Evolutionary conservation across 73 alveolate species (phyloP).

Genomic region (Paramecium sexaurelia): DNA sequence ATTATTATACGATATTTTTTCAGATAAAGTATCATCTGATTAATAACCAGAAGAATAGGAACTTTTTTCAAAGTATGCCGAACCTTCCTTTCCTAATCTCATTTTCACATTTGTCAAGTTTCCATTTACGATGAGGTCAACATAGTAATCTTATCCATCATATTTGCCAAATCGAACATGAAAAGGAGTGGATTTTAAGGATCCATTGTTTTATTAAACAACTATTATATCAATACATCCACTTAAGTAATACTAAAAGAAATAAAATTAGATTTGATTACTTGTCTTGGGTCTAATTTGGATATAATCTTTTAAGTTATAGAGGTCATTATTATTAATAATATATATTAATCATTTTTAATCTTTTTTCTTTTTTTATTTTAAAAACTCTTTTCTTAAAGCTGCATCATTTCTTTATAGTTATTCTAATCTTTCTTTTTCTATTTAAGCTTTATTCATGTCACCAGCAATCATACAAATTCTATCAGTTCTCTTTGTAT

Average conservation of each 20-base stretch:
- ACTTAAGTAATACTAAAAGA: constrained; percentile 20
- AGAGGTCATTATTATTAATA: neutral
- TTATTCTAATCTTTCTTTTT: constrained; percentile 87
- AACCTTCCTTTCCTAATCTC: constrained; percentile 94
- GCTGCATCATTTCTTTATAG: constrained; percentile 84
- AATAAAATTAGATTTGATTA: neutral
- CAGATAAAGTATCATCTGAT: constrained; percentile 56
- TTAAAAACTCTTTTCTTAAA: constrained; percentile 67
- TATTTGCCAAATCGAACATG: constrained; percentile 94
- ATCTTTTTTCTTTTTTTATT: neutral
- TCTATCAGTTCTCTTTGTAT: constrained; percentile 83
- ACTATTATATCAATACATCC: constrained; percentile 97
- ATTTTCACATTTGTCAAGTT: constrained; percentile 79
- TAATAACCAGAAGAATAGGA: neutral
- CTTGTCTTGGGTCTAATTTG: neutral
- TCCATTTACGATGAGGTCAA: constrained; percentile 83
- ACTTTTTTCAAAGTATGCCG: constrained; percentile 83
- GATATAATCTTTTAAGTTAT: neutral
- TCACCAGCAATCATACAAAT: constrained; percentile 75
- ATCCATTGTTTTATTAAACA: constrained; percentile 87
- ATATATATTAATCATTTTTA: neutral
- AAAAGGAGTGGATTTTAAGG: constrained; percentile 87
- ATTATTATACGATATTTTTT: neutral
- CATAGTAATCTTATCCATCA: constrained; percentile 73
- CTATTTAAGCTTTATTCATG: constrained; percentile 86